Conservation (phyloP, 805 yeast species). For the Candida patagonica region DNA sequence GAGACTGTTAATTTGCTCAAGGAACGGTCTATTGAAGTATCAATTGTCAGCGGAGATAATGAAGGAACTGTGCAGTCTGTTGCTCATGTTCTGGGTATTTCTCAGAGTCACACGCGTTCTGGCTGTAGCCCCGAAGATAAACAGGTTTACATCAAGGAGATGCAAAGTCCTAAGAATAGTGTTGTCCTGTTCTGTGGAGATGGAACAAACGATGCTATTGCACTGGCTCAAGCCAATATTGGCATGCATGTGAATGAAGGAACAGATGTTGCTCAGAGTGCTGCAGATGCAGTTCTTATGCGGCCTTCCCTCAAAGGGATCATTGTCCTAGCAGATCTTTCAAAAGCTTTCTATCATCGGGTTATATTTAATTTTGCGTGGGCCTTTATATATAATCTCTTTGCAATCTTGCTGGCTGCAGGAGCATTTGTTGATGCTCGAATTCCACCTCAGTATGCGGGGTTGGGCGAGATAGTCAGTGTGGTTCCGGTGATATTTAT, state of each 20-base stretch:
- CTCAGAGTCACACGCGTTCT: neutral
- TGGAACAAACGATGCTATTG: constrained; percentile 91
- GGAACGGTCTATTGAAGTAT: neutral
- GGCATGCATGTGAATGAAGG: constrained; percentile 37
- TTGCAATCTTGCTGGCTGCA: too few species aligned
- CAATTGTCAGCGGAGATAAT: neutral
- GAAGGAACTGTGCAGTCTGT: neutral
- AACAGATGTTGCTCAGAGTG: neutral
- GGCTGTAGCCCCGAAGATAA: neutral
- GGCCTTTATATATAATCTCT: too few species aligned
- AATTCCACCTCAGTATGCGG: too few species aligned
- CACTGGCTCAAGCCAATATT: constrained; percentile 79
- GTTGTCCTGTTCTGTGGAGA: constrained; percentile 81
- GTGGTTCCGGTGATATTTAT: too few species aligned
- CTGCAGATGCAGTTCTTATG: constrained; percentile 1
- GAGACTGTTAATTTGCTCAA: neutral
- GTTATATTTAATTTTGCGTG: too few species aligned
- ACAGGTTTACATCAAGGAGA: neutral
- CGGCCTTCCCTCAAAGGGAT: neutral
- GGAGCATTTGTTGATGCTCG: too few species aligned
- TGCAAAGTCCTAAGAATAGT: neutral
- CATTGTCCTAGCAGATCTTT: too few species aligned
- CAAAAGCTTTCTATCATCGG: too few species aligned
- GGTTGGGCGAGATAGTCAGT: too few species aligned
- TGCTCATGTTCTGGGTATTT: neutral